These are phyloP conservation scores for Aspergillus awamori DNA, from an alignment of 2,329 filamentous ascomycete genomes.

Conservation along the genomic window DNA sequence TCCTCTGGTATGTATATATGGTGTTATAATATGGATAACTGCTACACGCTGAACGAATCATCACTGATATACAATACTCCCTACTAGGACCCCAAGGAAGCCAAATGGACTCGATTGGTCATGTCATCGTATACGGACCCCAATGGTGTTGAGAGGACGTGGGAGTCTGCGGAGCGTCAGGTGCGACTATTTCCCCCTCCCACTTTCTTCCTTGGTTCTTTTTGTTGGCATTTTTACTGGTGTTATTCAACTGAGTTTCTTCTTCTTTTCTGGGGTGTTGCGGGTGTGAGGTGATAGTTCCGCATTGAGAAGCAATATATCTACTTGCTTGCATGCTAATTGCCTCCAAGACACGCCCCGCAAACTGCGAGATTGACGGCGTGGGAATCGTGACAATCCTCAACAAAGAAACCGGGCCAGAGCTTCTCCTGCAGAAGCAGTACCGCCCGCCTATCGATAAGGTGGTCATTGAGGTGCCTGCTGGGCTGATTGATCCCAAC, in stretches of 20 bases:
- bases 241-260: too few relatives aligned
- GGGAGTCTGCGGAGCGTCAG: slow-evolving; percentile 50
- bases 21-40: too few relatives aligned
- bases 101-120: slow-evolving; percentile 47
- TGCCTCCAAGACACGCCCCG: slow-evolving; percentile 47
- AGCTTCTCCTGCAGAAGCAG: slow-evolving; percentile 59
- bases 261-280: too few relatives aligned
- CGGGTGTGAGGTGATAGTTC: too few relatives aligned
- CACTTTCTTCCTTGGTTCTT: too few relatives aligned
- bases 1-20: slow-evolving; percentile 37
- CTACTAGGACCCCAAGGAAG: slow-evolving; percentile 43
- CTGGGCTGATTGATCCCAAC: slow-evolving; percentile 61
- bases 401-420: slow-evolving; percentile 54
- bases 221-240: too few relatives aligned
- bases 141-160: slow-evolving; percentile 45
- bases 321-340: background rate
- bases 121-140: slow-evolving; percentile 50
- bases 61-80: background rate
- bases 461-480: slow-evolving; percentile 62
- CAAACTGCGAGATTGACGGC: slow-evolving; percentile 58
- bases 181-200: slow-evolving; percentile 25
- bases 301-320: too few relatives aligned
- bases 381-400: slow-evolving; percentile 64
- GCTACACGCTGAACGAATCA: too few relatives aligned
- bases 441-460: slow-evolving; percentile 63